Percentiles rank a stretch among this genome's conserved stretches.
Conservation (phyloP, 768 basidiomycete species). For the Ephemerocybe angulata region DNA sequence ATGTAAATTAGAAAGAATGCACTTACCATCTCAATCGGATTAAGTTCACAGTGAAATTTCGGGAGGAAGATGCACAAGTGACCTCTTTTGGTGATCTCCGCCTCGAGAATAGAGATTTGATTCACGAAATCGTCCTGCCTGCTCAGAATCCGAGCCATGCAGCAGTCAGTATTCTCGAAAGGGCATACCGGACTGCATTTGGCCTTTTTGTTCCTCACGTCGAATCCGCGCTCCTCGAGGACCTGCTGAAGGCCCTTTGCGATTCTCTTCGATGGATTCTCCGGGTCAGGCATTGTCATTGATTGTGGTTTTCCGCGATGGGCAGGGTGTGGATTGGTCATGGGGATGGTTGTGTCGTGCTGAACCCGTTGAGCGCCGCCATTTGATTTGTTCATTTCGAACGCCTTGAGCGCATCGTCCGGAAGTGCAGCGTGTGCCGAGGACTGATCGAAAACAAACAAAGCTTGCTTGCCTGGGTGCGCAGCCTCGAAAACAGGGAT, state of each 20-base stretch:
- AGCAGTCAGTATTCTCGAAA: conserved; percentile 17
- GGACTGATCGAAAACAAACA: conserved; percentile 42
- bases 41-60: conserved; percentile 13
- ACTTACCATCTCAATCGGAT: conserved; percentile 37
- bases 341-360: conserved; percentile 35
- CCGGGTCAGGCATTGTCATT: conserved; percentile 26
- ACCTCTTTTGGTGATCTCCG: conserved; percentile 24
- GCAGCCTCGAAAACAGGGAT: conserved; percentile 34
- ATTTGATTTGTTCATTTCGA: conserved; percentile 39
- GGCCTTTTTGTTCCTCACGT: conserved; percentile 17
- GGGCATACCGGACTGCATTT: conserved; percentile 13
- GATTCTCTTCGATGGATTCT: conserved; percentile 22
- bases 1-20: not conserved
- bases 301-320: conserved; percentile 27
- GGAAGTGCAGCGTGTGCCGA: conserved; percentile 37
- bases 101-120: conserved; percentile 31
- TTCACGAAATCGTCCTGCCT: conserved; percentile 36
- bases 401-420: conserved; percentile 37
- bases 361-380: conserved; percentile 35
- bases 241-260: conserved; percentile 32
- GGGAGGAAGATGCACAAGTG: conserved; percentile 21
- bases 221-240: conserved; percentile 38
- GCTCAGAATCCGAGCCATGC: conserved; percentile 31
- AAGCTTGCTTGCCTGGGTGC: conserved; percentile 25
- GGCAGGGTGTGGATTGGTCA: conserved; percentile 26